phyloP scores from a whole-genome alignment of 306 rosid genomes.

The Rosa rugosa region DNA sequence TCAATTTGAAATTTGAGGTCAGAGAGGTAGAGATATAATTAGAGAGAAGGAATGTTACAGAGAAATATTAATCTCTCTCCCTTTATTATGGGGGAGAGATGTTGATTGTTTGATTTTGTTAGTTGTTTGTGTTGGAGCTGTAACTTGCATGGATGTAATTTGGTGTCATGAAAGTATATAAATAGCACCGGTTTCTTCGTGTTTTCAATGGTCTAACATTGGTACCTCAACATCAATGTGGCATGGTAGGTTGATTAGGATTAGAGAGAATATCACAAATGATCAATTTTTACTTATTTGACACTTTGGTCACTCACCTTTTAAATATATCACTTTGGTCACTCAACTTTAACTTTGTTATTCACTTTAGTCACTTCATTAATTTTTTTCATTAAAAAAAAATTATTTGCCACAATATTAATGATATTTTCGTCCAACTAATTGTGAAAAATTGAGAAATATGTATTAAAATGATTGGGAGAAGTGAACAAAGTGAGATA shows the following conservation, averaged over 20 bases:
- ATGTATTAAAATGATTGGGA: no score
- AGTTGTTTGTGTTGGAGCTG: conserved; percentile 20
- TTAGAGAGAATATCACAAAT: no score
- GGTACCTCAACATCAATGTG: conserved; percentile 16
- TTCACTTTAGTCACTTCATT: no score
- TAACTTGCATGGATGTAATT: conserved; percentile 33
- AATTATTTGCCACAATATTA: no score
- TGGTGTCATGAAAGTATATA: conserved; percentile 24
- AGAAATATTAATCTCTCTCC: conserved; percentile 3
- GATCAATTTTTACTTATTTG: no score
- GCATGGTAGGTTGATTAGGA: not conserved
- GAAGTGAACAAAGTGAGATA: no score
- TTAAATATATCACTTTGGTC: no score
- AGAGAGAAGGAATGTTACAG: not conserved
- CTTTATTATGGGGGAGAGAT: conserved; percentile 19
- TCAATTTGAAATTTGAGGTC: conserved; percentile 6
- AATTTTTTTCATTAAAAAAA: no score
- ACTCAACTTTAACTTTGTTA: no score
- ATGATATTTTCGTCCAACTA: no score
- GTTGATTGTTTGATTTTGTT: conserved; percentile 20
- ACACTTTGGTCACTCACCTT: no score
- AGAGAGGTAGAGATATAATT: not conserved
- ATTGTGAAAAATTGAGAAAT: no score
- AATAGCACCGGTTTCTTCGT: conserved; percentile 8
- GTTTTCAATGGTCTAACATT: conserved; percentile 7